Conservation (phyloP, 805 yeast genomes). For the Myxozyma udenii region DNA sequence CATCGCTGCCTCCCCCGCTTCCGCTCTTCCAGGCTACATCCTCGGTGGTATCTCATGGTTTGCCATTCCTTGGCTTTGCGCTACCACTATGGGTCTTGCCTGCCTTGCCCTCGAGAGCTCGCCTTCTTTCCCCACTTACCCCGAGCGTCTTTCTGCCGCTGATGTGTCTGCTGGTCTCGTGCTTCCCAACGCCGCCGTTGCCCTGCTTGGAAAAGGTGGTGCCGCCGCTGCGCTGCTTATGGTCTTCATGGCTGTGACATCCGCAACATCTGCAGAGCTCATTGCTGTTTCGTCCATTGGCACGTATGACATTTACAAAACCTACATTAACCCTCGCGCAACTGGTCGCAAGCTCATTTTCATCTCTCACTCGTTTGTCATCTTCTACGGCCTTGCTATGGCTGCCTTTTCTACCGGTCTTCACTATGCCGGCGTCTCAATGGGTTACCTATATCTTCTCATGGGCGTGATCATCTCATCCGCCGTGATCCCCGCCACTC, state of each 20-base stretch:
- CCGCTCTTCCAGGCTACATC: conserved; percentile 46
- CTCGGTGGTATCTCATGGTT: conserved; percentile 50
- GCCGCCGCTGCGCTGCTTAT: conserved; percentile 71
- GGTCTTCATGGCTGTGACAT: conserved; percentile 82
- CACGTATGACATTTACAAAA: conserved; percentile 76
- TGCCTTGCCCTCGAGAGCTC: conserved; percentile 53
- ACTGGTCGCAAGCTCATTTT: conserved; percentile 62
- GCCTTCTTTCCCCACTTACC: conserved; percentile 77
- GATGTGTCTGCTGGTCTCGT: conserved; percentile 70
- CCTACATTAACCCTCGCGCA: conserved; percentile 72
- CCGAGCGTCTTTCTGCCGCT: conserved; percentile 55
- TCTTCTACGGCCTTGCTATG: conserved; percentile 57
- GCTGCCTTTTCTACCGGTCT: conserved; percentile 77
- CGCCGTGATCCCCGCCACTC: conserved; percentile 44
- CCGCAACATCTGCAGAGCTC: conserved; percentile 83
- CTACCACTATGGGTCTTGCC: conserved; percentile 41
- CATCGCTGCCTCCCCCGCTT: conserved; percentile 45
- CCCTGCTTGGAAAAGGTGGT: conserved; percentile 79
- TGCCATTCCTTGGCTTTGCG: conserved; percentile 43
- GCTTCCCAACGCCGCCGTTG: conserved; percentile 66
- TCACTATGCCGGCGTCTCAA: conserved; percentile 71
- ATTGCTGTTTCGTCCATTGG: conserved; percentile 77
- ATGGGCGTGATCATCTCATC: conserved; percentile 71
- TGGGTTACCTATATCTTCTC: conserved; percentile 78
- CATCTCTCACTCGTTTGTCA: conserved; percentile 61